Base-by-base conservation (phyloP, 768 basidiomycete genomes). In the Auricularia heimuer region DNA sequence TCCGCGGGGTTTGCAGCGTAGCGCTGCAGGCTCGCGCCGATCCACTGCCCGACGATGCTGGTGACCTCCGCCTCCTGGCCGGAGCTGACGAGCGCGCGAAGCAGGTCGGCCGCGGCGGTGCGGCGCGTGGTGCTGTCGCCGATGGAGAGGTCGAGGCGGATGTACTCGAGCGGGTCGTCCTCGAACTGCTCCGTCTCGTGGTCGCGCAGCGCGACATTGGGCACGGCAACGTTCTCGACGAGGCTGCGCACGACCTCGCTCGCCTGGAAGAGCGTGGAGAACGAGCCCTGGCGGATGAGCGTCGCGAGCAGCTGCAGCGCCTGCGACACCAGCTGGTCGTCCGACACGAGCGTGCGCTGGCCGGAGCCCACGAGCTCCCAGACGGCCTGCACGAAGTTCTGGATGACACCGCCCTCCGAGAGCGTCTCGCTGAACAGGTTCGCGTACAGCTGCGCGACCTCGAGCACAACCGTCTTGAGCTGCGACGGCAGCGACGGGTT, bases 101-200 rank as follows among this genome's bases (percentile, higher is more conserved):
- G 83, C n/a, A 98, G 92, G 70, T 99, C 96, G 0, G 90, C 94
- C 0, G 94, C 96, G 2, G 96, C 90, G 70, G 97, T 93, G 47
- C 96, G 81, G 36, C 94, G 85, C 0, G 95, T 98, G 54, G 90
- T 85, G 35, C 84, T 82, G 70, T 95, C 95, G 80, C 81, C 70
- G 8, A 83, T 77, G 14, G 94, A 82, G 34, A 96, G 79, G 70
- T 96, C 94, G 51, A 92, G 81, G 24, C 93, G 87, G 69, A 98
- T 91, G 73, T 89, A 98, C 72, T 98, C 96, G 45, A 96, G 83
- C 0, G 97, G 95, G 69, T 97, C 95, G 67, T 98, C 97, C 75
- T 97, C 94, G 71, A 99, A 98, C 74, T 94, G 88, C 70, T 99
- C 97, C 62, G 92, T 82, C 64, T 98, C 95, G 69, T 93, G 90